Evolutionary conservation across 179 eudicot genomes (phyloP), one percentile per base, ranked within the genome.

Genomic region (Silene vulgaris): DNA sequence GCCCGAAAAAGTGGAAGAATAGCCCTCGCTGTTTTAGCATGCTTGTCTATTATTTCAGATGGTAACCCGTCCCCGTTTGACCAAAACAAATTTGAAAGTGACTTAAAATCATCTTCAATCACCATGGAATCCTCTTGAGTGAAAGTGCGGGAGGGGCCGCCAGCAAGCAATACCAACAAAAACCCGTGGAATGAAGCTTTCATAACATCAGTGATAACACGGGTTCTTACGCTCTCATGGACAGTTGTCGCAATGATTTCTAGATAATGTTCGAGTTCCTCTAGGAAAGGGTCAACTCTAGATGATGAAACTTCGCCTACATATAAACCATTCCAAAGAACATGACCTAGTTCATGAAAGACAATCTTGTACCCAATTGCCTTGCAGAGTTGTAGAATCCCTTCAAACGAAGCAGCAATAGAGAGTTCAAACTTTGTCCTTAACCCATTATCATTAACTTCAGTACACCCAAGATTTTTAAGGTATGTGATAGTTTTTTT

Each of bases 41-140:
- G 74, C 85, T 83, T 89, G 29, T 85, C 89, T 32, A 92, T 88
- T 77, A 90, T 54, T n/a, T 92, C 97, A 50, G 80, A 75, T 9
- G 99, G 97, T 70, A 95, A 82, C 50, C 97, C 99, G 71, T 92
- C 97, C 1, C 99, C 99, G 70, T 89, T 85, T 1, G 97, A 92
- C 95, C 95, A 95, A 77, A 92, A 95, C 48, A 95, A 73, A 76
- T 90, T 91, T 73, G 69, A 74, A 2, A 95, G 91, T 77, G 65
- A 82, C 84, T 84, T 85, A 73, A 95, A 86, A 79, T 95, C 99
- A 57, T 95, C 97, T 52, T 90, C 87, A 14, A 95, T 68, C 21
- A 85, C 74, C 23, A 73, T 71, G 19, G 85, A 82, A 82, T 92
- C 97, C 61, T 87, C 82, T 71, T 65, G 73, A 0, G 86, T 72